A percentile compares a stretch with the other conserved stretches of the same genome.
Evolutionary conservation across 306 rosid genomes (phyloP).

Genomic region (Quercus mongolica): DNA sequence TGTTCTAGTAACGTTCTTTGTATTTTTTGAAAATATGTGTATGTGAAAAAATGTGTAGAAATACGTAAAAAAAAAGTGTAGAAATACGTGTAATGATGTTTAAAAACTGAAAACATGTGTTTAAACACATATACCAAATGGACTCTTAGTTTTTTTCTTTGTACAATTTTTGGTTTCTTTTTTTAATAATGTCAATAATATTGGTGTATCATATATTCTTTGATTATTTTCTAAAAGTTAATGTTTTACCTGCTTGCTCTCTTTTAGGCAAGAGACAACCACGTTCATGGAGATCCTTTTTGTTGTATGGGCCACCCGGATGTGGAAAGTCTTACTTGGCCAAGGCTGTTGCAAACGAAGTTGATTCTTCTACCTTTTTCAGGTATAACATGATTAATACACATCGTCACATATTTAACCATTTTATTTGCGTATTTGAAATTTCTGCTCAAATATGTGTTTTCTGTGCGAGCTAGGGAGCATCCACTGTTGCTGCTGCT

Average conservation of each 20-base stretch:
- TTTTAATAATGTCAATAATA: neutral
- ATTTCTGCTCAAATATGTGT: neutral
- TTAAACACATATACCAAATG: no score
- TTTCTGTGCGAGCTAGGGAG: neutral
- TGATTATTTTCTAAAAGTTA: neutral
- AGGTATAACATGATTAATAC: slow-evolving; percentile 42
- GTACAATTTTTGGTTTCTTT: neutral
- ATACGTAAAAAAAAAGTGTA: no score
- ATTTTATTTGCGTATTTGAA: neutral
- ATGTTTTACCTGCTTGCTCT: neutral
- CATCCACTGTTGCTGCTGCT: neutral
- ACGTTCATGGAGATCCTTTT: slow-evolving; percentile 73
- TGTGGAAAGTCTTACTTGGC: slow-evolving; percentile 98
- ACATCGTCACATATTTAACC: neutral
- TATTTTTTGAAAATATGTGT: no score
- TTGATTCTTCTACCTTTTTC: slow-evolving; percentile 82
- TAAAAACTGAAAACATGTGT: no score
- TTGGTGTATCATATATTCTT: neutral
- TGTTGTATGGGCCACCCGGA: slow-evolving; percentile 97
- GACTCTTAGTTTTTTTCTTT: neutral
- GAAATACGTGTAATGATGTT: no score
- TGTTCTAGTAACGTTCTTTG: no score
- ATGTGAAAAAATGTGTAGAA: no score
- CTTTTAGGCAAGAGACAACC: slow-evolving; percentile 87
- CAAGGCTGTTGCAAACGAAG: slow-evolving; percentile 98